Evolutionary conservation across 208 protist genomes (phyloP), one percentile per base, ranked within the genome.

Genomic region (Tritrichomonas foetus): DNA sequence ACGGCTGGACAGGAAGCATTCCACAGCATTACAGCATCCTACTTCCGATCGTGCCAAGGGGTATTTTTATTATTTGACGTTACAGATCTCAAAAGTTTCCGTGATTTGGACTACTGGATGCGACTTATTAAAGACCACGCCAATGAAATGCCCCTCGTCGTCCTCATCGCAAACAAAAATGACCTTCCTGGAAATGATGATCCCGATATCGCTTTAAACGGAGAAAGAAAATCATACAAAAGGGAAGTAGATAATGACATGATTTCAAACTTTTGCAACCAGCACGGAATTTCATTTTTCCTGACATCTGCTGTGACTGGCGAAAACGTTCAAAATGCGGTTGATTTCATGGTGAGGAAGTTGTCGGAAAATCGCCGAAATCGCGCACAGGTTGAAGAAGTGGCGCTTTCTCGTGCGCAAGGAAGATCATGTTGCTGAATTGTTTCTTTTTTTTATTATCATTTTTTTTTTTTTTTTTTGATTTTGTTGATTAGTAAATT

Each of bases 1-100:
- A 89, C 78, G 8, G 78, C 78, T 39, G 78, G 78, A 16, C 78
- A 89, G 57, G 78, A 89, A 89, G 47, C 78, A 53, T 89, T 57
- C 57, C 78, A 57, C 20, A 55, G 41, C 57, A 89, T 89, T 57
- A 89, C 78, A 39, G 78, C 78, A n/a, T 47, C 78, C 33, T 89
- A 89, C 44, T 89, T 89, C 27, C 41, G 78, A 36, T 89, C 78
- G 5, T 89, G 78, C 36, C 27, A 44, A 1, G 78, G 41, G 2
- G 47, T 89, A 33, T 57, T 89, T 53, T 57, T 89, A 3, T 0
- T 89, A 36, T 89, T 89, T 89, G 78, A 89, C 57, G 33, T 89
- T 16, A 33, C 78, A 61, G 47, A 89, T 57, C 0, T 22, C 33
- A 57, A 53, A 33, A 57, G 47, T 50, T 89, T 89, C 47, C 3